A percentile compares a stretch with the other conserved stretches of the same genome.
These are phyloP conservation scores for Nidula microcarpa DNA, from an alignment of 768 basidiomycete genomes.

Conservation along the genomic window DNA sequence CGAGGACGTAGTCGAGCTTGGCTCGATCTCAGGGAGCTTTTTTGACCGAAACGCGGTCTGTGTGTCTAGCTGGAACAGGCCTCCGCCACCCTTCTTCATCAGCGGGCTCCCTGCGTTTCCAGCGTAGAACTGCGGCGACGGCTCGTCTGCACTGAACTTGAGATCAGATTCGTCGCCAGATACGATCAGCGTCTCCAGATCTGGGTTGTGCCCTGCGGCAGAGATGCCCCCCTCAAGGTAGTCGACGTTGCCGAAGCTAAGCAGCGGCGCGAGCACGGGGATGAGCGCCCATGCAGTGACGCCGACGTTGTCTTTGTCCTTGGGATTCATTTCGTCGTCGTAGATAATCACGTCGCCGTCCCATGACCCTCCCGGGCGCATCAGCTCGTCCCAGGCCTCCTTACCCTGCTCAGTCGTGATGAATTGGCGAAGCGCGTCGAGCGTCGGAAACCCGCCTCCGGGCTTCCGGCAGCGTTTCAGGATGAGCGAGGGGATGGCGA, in stretches of 20 bases:
- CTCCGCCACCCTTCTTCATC: constrained; percentile 31
- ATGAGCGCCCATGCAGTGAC: constrained; percentile 73
- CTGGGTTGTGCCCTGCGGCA: constrained; percentile 54
- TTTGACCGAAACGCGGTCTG: constrained; percentile 46
- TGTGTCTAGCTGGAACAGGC: constrained; percentile 72
- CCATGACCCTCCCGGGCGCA: constrained; percentile 52
- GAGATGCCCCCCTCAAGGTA: constrained; percentile 75
- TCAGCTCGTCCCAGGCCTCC: constrained; percentile 63
- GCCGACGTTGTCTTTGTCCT: constrained; percentile 50
- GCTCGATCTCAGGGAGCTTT: constrained; percentile 57
- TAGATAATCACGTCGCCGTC: constrained; percentile 76
- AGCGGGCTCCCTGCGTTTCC: not conserved
- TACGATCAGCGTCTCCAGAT: constrained; percentile 49
- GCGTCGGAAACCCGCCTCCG: constrained; percentile 58
- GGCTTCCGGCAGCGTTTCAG: constrained; percentile 80
- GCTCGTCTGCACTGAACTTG: constrained; percentile 13
- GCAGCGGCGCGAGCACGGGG: constrained; percentile 55
- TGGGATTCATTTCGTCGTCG: constrained; percentile 73
- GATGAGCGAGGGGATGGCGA: constrained; percentile 88
- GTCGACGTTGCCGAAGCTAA: constrained; percentile 51
- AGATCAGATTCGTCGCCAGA: constrained; percentile 31
- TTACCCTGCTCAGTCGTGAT: constrained; percentile 78
- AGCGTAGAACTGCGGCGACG: constrained; percentile 9
- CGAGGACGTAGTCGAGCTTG: constrained; percentile 28
- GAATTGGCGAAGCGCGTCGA: constrained; percentile 74